Base-by-base conservation (phyloP, 768 basidiomycete genomes). In the Cubamyces lactineus region DNA sequence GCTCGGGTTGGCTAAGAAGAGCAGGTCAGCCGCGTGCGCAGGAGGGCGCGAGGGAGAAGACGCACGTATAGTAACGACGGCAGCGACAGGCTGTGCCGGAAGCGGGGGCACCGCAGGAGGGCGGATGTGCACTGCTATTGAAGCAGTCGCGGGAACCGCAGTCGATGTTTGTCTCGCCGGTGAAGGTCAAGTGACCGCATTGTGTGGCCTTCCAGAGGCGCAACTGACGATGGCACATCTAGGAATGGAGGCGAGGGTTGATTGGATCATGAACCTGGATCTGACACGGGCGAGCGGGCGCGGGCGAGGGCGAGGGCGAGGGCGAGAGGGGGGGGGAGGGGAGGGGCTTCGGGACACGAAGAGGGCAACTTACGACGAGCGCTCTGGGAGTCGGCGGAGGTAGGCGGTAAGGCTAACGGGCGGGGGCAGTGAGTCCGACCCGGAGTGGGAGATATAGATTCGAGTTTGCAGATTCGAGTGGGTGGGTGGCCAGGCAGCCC, bases 171-270 rank as follows among this genome's bases (percentile, higher is more conserved):
- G 55, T 48, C 56, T 85, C 78, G 57, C 72, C 70, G 61, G 70
- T 75, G 68, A 80, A 83, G 15, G 77, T 76, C 67, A 80, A 74
- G 71, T 89, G 87, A n/a, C 77, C 77, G 75, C 89, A 90, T n/a
- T 42, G 72, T 34, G 69, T 71, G 65, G 78, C 81, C 68, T 76
- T 80, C 59, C 71, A 74, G 72, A 88, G 83, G 66, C 74, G 78
- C 68, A 89, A 81, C 53, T 76, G 77, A 65, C 86, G 82, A 72
- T 85, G 83, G 77, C 88, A 91, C 88, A 91, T 90, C 67, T 70
- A 64, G n/a, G n/a, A n/a, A 39, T 41, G 40, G 34, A 40, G 39
- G 38, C 52, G 59, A 45, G 59, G 42, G 55, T 58, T 62, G 56
- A 61, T 53, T 62, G 53, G 61, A 56, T 46, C 63, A 61, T 52